Conservation (phyloP, 495 filamentous ascomycete genomes). For the Daldinia loculata region DNA sequence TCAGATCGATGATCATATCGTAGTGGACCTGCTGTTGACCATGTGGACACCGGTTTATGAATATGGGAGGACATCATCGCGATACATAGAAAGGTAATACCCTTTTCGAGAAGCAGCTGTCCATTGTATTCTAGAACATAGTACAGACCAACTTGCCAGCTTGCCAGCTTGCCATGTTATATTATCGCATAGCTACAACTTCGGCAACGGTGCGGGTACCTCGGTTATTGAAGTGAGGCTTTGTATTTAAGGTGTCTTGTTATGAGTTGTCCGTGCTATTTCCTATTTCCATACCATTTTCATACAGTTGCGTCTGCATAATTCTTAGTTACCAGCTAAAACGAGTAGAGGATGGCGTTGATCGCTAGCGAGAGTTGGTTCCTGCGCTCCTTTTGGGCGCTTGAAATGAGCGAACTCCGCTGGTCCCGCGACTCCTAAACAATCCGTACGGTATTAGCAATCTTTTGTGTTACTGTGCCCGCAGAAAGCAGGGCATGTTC, state of each 20-base stretch:
- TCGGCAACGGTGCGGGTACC: neutral
- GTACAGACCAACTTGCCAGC: neutral
- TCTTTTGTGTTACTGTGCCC: slow-evolving; percentile 18
- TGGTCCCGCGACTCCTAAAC: slow-evolving; percentile 17
- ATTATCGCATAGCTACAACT: slow-evolving; percentile 1
- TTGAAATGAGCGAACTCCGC: slow-evolving; percentile 34
- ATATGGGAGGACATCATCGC: neutral
- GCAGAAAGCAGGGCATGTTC: slow-evolving; percentile 18
- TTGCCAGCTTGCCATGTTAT: neutral
- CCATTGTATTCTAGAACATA: neutral
- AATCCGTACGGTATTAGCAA: neutral
- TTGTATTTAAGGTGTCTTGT: neutral
- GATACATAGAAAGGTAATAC: neutral
- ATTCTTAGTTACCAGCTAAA: slow-evolving; percentile 26
- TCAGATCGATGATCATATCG: slow-evolving; percentile 35
- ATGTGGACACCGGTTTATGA: neutral
- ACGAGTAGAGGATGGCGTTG: slow-evolving; percentile 23
- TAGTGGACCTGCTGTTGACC: slow-evolving; percentile 25
- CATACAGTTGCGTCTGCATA: slow-evolving; percentile 20
- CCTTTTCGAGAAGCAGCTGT: neutral
- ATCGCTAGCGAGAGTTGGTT: slow-evolving; percentile 29
- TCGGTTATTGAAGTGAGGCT: slow-evolving; percentile 6
- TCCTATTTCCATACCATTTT: slow-evolving; percentile 7
- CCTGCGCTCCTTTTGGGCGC: slow-evolving; percentile 23
- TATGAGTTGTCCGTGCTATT: neutral